These are phyloP conservation scores for Marasmius fiardii DNA, from an alignment of 1,284 basidiomycete genomes.

Conservation along the genomic window DNA sequence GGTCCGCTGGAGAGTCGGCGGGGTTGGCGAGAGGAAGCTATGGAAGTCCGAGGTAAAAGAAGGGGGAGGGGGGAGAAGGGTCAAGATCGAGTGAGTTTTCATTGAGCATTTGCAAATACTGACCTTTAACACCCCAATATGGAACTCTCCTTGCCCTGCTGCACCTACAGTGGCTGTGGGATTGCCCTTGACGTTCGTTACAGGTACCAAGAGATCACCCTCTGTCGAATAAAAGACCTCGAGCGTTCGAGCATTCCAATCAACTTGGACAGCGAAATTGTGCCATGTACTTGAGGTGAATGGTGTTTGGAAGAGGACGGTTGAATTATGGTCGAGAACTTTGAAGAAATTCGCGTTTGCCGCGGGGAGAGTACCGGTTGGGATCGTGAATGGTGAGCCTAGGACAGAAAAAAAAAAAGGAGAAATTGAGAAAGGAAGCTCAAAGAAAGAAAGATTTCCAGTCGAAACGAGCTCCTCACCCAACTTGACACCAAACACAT, in stretches of 20 bases:
- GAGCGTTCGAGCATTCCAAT: slow-evolving; percentile 51
- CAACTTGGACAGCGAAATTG: slow-evolving; percentile 56
- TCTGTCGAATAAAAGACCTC: slow-evolving; percentile 48
- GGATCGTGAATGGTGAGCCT: slow-evolving; percentile 55
- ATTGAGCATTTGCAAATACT: slow-evolving; percentile 4
- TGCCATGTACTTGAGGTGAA: slow-evolving; percentile 49
- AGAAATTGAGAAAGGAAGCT: background rate
- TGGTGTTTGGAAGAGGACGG: slow-evolving; percentile 45
- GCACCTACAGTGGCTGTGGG: slow-evolving; percentile 34
- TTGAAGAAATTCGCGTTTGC: slow-evolving; percentile 43
- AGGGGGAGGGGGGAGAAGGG: too few species aligned
- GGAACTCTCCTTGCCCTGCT: slow-evolving; percentile 54
- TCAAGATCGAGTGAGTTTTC: too few species aligned
- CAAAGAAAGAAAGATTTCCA: too few species aligned
- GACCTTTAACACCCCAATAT: slow-evolving; percentile 56
- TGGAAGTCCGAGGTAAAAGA: background rate
- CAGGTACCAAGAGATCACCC: slow-evolving; percentile 31
- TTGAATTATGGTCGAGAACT: slow-evolving; percentile 49
- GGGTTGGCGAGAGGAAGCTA: slow-evolving; percentile 54
- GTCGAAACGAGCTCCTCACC: slow-evolving; percentile 30
- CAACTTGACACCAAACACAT: slow-evolving; percentile 55
- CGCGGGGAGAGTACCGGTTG: slow-evolving; percentile 38
- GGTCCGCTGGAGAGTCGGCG: slow-evolving; percentile 39
- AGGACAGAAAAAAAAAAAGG: background rate
- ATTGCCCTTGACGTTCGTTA: slow-evolving; percentile 40